Evolutionary conservation across 1,284 basidiomycete species (phyloP), one percentile per base, ranked within the genome.

Genomic region (Tilletiaria anomala): DNA sequence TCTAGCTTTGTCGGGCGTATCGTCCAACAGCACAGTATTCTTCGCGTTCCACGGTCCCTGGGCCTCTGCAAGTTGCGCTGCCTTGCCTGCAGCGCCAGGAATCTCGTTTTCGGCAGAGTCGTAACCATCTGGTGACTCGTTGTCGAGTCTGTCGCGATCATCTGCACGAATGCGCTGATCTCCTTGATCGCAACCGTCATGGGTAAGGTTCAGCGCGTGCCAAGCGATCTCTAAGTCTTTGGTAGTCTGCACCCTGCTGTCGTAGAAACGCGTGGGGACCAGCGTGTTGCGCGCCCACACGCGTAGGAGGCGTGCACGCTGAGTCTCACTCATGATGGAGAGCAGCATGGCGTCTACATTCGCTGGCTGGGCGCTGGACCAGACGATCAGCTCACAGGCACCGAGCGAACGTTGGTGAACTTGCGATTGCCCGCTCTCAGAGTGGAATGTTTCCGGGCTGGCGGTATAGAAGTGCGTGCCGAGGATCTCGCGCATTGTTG

Each of bases 301-400:
- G 0, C 77, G 78, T 16, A 75, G 66, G 8, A 86, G 61, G 32
- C 70, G 64, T 10, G 58, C 54, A 42, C 70, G 71, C 20, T 69
- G 40, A 33, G 24, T 22, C 35, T 32, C 22, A 6, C 19, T 21
- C 18, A 63, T 51, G 4, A 59, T 47, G 2, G 57, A 53, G 5
- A 46, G 44, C 32, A 61, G 51, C 64, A 70, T 68, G 51, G 77
- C 76, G 0, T 71, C 67, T 3, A 88, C 85, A 54, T 78, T 85
- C 43, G 78, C 75, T 0, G 81, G 79, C 60, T 83, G 79, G 1
- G 84, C 84, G 1, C 79, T 82, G 50, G 80, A 83, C 84, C 85
- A 88, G 1, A 88, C 76, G 76, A 87, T 82, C 4, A 79, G 77
- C 47, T 85, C n/a, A n/a, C n/a, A n/a, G n/a, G n/a, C n/a, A n/a